A percentile compares a stretch with the other conserved stretches of the same genome.
Evolutionary conservation across 2,329 filamentous ascomycete genomes (phyloP).

Genomic region (Talaromyces sp.): DNA sequence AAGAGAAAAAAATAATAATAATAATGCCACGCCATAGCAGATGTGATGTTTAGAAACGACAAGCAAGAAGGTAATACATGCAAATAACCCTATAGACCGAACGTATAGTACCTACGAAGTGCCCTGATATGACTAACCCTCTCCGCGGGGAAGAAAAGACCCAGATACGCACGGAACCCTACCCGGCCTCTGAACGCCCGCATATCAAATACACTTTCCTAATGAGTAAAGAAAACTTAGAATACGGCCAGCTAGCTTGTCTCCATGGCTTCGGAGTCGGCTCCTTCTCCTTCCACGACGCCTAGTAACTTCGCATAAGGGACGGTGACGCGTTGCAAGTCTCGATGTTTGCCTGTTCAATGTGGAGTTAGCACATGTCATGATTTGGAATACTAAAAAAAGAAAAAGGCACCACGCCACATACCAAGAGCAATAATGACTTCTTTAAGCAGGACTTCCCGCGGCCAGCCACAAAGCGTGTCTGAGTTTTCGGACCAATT

Average conservation of each 20-base stretch:
- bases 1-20: not conserved
- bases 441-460: conserved; percentile 79
- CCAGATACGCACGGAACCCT: not conserved
- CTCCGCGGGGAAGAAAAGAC: not conserved
- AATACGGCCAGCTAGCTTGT: conserved; percentile 5
- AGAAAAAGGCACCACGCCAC: too few species aligned
- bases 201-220: not conserved
- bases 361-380: conserved; percentile 1
- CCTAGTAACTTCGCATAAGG: conserved; percentile 85
- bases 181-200: not conserved
- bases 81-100: not conserved
- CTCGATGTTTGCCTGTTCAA: conserved; percentile 78
- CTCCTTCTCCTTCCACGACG: conserved; percentile 36
- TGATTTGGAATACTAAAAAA: not conserved
- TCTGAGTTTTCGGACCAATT: conserved; percentile 51
- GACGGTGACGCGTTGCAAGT: conserved; percentile 88
- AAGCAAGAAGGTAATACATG: not conserved
- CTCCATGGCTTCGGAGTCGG: conserved; percentile 29
- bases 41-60: not conserved
- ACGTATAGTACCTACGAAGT: not conserved
- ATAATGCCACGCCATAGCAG: not conserved
- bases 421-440: conserved; percentile 89
- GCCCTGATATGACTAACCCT: not conserved
- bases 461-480: conserved; percentile 83
- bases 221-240: not conserved